Conservation (phyloP, 805 yeast species). For the Saturnispora mendoncae region DNA sequence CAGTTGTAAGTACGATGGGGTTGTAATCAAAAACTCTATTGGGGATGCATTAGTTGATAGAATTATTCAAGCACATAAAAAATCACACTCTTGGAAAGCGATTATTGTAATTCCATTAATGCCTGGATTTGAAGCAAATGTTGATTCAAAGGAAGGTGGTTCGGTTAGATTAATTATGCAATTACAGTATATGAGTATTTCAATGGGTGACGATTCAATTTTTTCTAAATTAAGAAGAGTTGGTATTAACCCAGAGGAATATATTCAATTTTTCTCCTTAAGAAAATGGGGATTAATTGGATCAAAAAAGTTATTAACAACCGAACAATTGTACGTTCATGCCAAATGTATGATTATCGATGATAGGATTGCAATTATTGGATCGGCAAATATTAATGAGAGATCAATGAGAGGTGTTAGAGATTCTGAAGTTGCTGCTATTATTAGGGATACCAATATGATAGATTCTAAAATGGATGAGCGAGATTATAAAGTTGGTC, state of each 20-base stretch:
- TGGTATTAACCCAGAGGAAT: constrained; percentile 83
- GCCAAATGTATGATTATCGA: constrained; percentile 89
- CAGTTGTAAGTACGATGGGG: constrained; percentile 79
- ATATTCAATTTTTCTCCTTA: constrained; percentile 83
- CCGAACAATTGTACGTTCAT: constrained; percentile 90
- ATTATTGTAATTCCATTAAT: constrained; percentile 85
- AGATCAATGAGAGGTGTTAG: constrained; percentile 90
- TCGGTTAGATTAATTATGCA: constrained; percentile 94
- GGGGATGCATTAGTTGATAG: constrained; percentile 98
- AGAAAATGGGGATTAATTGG: constrained; percentile 96
- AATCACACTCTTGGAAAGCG: constrained; percentile 78
- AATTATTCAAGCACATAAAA: constrained; percentile 77
- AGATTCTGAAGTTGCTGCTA: constrained; percentile 90
- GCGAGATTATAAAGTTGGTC: constrained; percentile 67
- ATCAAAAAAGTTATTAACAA: constrained; percentile 57
- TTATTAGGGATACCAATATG: constrained; percentile 75
- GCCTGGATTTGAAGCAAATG: constrained; percentile 96
- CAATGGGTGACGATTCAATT: constrained; percentile 81
- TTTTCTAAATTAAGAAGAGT: constrained; percentile 70
- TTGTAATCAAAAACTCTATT: constrained; percentile 73
- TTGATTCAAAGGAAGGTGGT: constrained; percentile 88
- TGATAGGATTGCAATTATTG: constrained; percentile 87
- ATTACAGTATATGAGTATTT: constrained; percentile 89
- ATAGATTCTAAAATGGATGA: constrained; percentile 73
- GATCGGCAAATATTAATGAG: constrained; percentile 95